Base-by-base conservation (phyloP, 2,329 filamentous ascomycete genomes). In the Microdochium bolleyi region DNA sequence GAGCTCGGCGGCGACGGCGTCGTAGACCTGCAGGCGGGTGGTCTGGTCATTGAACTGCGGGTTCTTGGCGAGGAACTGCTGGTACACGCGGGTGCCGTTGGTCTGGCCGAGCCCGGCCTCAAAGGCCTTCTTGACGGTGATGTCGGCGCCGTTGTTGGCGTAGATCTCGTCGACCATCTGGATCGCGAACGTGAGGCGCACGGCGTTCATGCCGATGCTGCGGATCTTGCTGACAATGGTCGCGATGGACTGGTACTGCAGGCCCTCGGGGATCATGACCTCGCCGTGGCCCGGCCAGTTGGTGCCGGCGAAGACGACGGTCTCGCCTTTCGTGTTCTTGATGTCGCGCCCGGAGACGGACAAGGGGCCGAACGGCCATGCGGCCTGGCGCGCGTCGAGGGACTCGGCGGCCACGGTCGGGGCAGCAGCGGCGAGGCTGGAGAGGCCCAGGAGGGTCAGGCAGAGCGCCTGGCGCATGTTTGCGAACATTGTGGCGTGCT, bases 251-350 rank as follows among this genome's bases (percentile, higher is more conserved):
- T 77, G 75, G 64, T 83, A 83, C 61, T 84, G 80, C 2, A 85
- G 71, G 3, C 83, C 83, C 57, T 86, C 82, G 0, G 82, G 82
- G 1, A 85, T 72, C 82, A 85, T 85, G n/a, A 77, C 73, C 48
- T 84, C 80, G 48, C 73, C 75, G 16, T 79, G 75, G 1, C 80
- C 82, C 0, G 82, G 79, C 82, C 82, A 85, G 58, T 85, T 85
- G 13, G 74, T 73, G 0, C 82, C 81, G 3, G 76, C 79, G 52
- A 78, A 75, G 7, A 70, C 75, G 32, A 82, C 65, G 32, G 68
- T 70, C 2, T 70, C 61, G 37, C 72, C 72, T 0, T 67, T 64
- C 1, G 70, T 64, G 54, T 77, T 70, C 46, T 69, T 66, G 50
- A 78, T 73, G 60, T 69, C 70, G 2, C 72, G 65, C 1, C 70